Evolutionary conservation across 2,329 filamentous ascomycete species (phyloP).

Genomic region (Diaporthe citrichinensis): DNA sequence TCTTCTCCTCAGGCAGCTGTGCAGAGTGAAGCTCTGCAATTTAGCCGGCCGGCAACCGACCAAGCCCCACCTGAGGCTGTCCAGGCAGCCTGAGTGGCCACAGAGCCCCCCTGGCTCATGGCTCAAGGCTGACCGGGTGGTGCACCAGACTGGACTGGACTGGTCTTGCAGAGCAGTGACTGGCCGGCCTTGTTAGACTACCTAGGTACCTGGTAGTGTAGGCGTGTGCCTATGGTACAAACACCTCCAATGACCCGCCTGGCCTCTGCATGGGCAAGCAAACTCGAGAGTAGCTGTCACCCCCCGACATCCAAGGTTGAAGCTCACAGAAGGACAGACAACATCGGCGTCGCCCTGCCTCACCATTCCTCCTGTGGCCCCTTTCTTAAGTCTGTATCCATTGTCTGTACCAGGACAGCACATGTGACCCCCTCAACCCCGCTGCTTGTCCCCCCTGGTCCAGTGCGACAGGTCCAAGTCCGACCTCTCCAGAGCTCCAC

Average conservation of each 20-base stretch:
- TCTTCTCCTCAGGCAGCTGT: background rate
- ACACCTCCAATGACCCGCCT: constrained; percentile 5
- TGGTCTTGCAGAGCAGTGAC: background rate
- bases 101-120: background rate
- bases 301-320: constrained; percentile 6
- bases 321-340: constrained; percentile 28
- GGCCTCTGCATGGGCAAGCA: constrained; percentile 20
- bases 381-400: background rate
- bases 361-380: background rate
- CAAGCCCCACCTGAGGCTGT: background rate
- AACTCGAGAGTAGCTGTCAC: constrained; percentile 28
- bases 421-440: constrained; percentile 11
- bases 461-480: constrained; percentile 32
- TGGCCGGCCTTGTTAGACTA: background rate
- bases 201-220: background rate
- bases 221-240: background rate
- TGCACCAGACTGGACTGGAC: background rate
- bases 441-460: constrained; percentile 29
- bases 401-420: constrained; percentile 10
- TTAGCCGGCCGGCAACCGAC: constrained; percentile 17
- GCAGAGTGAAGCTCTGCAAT: background rate
- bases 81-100: constrained; percentile 20
- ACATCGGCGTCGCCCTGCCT: constrained; percentile 16
- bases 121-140: background rate
- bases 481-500: constrained; percentile 17